Evolutionary conservation across 2,329 filamentous ascomycete genomes (phyloP).

Genomic region (Alternaria arborescens): DNA sequence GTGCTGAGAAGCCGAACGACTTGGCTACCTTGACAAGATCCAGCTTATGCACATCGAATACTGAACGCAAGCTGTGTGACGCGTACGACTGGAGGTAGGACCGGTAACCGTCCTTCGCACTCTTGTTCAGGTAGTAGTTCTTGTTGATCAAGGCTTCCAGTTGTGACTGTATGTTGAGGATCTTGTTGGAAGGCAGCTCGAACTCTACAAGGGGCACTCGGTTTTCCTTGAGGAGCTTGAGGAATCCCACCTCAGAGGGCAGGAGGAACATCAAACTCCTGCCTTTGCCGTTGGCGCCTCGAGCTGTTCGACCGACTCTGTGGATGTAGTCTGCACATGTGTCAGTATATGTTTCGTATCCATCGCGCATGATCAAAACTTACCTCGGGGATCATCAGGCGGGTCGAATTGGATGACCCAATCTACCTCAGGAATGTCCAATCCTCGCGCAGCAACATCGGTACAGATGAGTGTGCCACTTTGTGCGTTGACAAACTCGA

Average conservation of each 20-base stretch:
- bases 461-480: slow-evolving; percentile 93
- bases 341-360: slow-evolving; percentile 73
- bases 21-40: slow-evolving; percentile 86
- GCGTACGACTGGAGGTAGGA: slow-evolving; percentile 96
- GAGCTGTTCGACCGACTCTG: slow-evolving; percentile 91
- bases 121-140: slow-evolving; percentile 97
- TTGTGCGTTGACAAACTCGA: slow-evolving; percentile 89
- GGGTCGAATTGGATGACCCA: slow-evolving; percentile 84
- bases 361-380: not conserved
- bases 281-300: slow-evolving; percentile 83
- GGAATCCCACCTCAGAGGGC: slow-evolving; percentile 89
- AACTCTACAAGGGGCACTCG: slow-evolving; percentile 95
- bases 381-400: slow-evolving; percentile 6
- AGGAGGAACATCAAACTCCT: slow-evolving; percentile 92
- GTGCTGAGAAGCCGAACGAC: slow-evolving; percentile 80
- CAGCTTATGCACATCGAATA: slow-evolving; percentile 84
- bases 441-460: slow-evolving; percentile 91
- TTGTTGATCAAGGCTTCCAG: slow-evolving; percentile 48
- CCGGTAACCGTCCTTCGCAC: slow-evolving; percentile 77
- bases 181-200: slow-evolving; percentile 91
- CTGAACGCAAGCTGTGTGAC: slow-evolving; percentile 80
- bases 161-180: slow-evolving; percentile 60
- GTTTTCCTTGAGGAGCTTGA: slow-evolving; percentile 88
- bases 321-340: slow-evolving; percentile 77
- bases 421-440: slow-evolving; percentile 95